phyloP scores from a whole-genome alignment of 495 filamentous ascomycete genomes.

The Chaetomium cochliodes region DNA sequence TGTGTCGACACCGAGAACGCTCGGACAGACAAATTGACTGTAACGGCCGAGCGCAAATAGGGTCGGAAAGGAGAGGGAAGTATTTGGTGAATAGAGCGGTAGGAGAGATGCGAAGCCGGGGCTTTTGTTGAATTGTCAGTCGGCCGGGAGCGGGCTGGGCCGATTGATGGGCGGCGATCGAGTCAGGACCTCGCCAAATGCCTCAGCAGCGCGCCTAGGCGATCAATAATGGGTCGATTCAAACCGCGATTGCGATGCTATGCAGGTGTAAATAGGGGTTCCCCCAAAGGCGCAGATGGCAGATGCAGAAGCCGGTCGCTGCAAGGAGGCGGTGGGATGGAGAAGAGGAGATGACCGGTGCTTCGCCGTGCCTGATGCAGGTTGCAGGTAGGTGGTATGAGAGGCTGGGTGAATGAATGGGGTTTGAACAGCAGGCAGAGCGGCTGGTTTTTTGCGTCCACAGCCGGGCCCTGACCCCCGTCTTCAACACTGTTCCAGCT shows the following conservation, averaged over 20 bases:
- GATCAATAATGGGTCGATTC: constrained; percentile 1
- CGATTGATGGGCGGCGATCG: constrained; percentile 25
- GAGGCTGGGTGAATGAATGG: constrained; percentile 34
- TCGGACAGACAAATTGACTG: background rate
- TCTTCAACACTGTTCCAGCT: constrained; percentile 26
- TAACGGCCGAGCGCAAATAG: background rate
- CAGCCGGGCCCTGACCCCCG: constrained; percentile 7
- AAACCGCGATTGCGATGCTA: constrained; percentile 9
- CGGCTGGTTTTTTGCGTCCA: constrained; percentile 22
- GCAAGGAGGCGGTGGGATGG: constrained; percentile 14
- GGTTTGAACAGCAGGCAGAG: constrained; percentile 31
- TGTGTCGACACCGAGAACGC: constrained; percentile 12
- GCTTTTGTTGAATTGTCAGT: background rate
- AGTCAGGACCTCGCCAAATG: constrained; percentile 34
- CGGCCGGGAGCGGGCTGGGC: constrained; percentile 4
- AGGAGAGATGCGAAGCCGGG: background rate
- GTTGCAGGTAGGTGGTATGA: constrained; percentile 29
- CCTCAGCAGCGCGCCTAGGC: constrained; percentile 33
- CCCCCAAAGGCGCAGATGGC: constrained; percentile 3
- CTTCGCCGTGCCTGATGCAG: constrained; percentile 29
- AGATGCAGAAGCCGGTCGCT: constrained; percentile 16
- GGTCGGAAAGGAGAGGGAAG: constrained; percentile 8
- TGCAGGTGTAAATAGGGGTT: background rate
- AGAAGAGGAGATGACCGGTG: constrained; percentile 27
- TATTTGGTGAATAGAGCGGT: background rate